Evolutionary conservation across 78 protist species (phyloP).

Genomic region (slime mould (Dictyostelium discoideum)): dicty_2.7 NC_007090.3:4441001-4441500

Average conservation of each 20-base stretch:
- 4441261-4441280: not conserved
- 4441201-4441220: not conserved
- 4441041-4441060: not conserved
- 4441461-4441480: not conserved
- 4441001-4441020: not conserved
- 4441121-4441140: not conserved
- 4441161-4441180: not conserved
- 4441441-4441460: too few species aligned
- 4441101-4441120: not conserved
- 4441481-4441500: not conserved
- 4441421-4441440: too few species aligned
- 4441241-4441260: not conserved
- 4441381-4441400: not conserved
- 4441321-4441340: not conserved
- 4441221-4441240: not conserved
- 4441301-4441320: not conserved
- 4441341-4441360: not conserved
- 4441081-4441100: not conserved
- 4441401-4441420: not conserved
- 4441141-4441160: not conserved
- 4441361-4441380: not conserved
- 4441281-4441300: not conserved
- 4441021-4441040: not conserved
- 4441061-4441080: not conserved
- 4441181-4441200: not conserved